Conservation (phyloP, 371 early-diverging fungal species). For the Mucor lusitanicus region DNA sequence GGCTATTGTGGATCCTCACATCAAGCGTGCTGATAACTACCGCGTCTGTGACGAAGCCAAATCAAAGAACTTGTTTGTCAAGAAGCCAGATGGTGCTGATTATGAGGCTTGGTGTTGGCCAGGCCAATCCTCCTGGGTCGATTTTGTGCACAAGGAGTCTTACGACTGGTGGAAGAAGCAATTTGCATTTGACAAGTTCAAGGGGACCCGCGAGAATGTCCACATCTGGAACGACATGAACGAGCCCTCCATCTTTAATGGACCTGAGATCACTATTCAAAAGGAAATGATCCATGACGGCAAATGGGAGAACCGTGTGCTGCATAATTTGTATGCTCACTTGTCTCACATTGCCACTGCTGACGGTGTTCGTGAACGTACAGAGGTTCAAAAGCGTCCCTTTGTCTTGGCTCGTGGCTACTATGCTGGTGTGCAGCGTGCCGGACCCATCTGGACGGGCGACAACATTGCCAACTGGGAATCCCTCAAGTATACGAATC, state of each 20-base stretch:
- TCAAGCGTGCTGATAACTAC: conserved; percentile 84
- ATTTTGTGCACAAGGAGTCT: conserved; percentile 80
- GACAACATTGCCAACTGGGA: conserved; percentile 89
- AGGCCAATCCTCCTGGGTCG: conserved; percentile 86
- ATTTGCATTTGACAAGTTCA: conserved; percentile 71
- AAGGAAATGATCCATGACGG: conserved; percentile 85
- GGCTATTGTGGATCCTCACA: conserved; percentile 96
- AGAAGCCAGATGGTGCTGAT: conserved; percentile 66
- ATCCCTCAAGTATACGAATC: conserved; percentile 71
- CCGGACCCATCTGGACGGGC: conserved; percentile 92
- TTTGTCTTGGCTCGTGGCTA: conserved; percentile 91
- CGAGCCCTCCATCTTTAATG: conserved; percentile 89
- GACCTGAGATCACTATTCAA: conserved; percentile 92
- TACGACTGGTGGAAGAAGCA: conserved; percentile 81
- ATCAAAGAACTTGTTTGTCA: conserved; percentile 76
- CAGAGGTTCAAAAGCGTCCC: conserved; percentile 64
- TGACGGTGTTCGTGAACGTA: conserved; percentile 57
- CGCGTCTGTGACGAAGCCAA: conserved; percentile 78
- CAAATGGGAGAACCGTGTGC: conserved; percentile 81
- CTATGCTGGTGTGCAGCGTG: conserved; percentile 87
- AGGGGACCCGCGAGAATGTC: conserved; percentile 73
- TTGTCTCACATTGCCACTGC: conserved; percentile 63
- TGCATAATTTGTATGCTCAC: conserved; percentile 88
- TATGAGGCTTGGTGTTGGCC: conserved; percentile 97
- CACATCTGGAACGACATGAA: conserved; percentile 97